These are phyloP conservation scores for Phylloboletellus chloephorus DNA, from an alignment of 1,284 basidiomycete genomes.

Conservation along the genomic window DNA sequence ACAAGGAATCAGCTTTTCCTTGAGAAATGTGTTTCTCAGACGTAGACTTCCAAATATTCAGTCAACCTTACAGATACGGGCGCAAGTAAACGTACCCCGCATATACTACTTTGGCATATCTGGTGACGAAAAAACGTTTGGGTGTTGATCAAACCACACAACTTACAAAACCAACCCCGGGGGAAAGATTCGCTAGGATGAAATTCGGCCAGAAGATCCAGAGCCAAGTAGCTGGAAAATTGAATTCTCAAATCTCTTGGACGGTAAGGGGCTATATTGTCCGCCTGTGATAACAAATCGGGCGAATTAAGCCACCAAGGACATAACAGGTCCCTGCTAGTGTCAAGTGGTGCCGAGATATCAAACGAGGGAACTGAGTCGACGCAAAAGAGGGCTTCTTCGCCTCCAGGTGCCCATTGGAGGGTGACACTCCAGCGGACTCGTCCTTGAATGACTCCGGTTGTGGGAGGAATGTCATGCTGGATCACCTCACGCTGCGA, in stretches of 20 bases:
- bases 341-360: background rate
- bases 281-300: slow-evolving; percentile 1
- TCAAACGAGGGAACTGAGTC: background rate
- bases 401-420: slow-evolving; percentile 30
- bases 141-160: slow-evolving; percentile 37
- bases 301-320: slow-evolving; percentile 27
- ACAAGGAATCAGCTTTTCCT: slow-evolving; percentile 21
- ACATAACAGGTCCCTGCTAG: slow-evolving; percentile 2
- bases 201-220: slow-evolving; percentile 30
- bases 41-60: slow-evolving; percentile 19
- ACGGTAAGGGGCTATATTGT: slow-evolving; percentile 1
- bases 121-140: slow-evolving; percentile 36
- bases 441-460: slow-evolving; percentile 15
- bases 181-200: slow-evolving; percentile 27
- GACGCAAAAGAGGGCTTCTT: slow-evolving; percentile 18
- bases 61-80: background rate
- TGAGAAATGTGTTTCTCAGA: slow-evolving; percentile 1
- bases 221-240: slow-evolving; percentile 32
- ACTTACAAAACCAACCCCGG: slow-evolving; percentile 36
- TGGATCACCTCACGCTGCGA: slow-evolving; percentile 13
- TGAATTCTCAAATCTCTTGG: slow-evolving; percentile 25
- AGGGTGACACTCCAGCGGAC: slow-evolving; percentile 28
- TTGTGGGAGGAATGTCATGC: background rate
- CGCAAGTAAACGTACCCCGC: slow-evolving; percentile 25
- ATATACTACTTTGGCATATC: slow-evolving; percentile 30